Evolutionary conservation across 2,329 filamentous ascomycete genomes (phyloP).

Genomic region (Botryotinia globosa): DNA sequence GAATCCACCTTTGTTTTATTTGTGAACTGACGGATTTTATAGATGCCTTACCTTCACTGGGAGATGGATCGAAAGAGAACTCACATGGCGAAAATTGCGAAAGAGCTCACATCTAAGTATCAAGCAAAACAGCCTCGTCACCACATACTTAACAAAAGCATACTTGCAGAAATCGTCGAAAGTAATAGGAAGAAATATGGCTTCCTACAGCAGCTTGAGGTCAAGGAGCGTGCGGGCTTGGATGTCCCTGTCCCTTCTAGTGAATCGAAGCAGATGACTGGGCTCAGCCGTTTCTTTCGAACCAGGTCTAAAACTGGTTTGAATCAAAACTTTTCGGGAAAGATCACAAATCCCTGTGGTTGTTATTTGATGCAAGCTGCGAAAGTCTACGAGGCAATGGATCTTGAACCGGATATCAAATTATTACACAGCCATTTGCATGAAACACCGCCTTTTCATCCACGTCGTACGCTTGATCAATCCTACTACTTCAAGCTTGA

Average conservation of each 20-base stretch:
- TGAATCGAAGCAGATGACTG: neutral
- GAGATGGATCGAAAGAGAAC: neutral
- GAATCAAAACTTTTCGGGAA: neutral
- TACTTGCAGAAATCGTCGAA: accelerated
- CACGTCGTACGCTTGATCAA: conserved; percentile 47
- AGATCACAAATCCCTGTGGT: conserved; percentile 9
- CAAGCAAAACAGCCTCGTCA: neutral
- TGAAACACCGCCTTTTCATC: conserved; percentile 39
- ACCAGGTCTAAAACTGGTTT: accelerated
- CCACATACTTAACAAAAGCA: neutral
- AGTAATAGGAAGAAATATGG: neutral
- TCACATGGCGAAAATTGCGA: neutral
- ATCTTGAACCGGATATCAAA: conserved; percentile 29
- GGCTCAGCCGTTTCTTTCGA: neutral
- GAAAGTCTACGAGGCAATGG: conserved; percentile 29
- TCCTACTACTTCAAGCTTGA: conserved; percentile 43
- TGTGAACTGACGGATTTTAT: neutral
- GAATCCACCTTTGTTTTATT: accelerated
- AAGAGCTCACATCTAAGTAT: neutral
- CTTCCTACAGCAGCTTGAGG: too few species aligned
- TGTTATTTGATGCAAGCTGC: conserved; percentile 27
- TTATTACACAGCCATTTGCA: conserved; percentile 27
- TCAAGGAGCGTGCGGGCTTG: too few species aligned
- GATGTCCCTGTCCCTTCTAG: neutral
- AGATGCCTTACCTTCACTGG: neutral